Evolutionary conservation across 495 filamentous ascomycete species (phyloP), one percentile per base, ranked within the genome.

Genomic region (Penicillium turbatum): DNA sequence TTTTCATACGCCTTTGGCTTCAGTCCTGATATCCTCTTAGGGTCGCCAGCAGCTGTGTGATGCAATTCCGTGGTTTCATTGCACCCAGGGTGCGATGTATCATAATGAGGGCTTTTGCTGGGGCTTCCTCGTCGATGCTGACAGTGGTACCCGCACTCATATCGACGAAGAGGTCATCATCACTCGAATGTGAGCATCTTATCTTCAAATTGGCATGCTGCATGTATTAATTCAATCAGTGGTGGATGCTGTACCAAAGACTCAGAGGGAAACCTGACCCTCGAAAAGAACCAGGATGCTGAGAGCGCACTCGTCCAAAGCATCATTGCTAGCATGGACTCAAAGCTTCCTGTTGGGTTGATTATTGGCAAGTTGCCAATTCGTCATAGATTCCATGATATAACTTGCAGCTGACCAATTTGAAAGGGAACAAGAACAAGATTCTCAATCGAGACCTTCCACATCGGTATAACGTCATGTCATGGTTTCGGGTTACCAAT

Each of bases 391-490:
- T 38, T 6, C 30, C 39, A 5, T 29, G n/a, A 37, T 29, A 31
- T 16, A 31, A 12, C 12, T 27, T 29, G 6, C 6, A 35, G 16
- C 29, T 52, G 55, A 56, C 29, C 38, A 53, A 63, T 19, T 58
- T 63, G 41, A 21, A 55, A 81, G 87, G 84, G 0, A 60, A 77
- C 30, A 62, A 68, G 5, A 83, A 87, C 54, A 66, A 59, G 0
- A 60, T 76, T 2, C 74, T 80, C n/a, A 74, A 76, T 0, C 74
- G 77, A 7, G 68, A 74, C 16, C 66, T 87, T 4, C 82, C 83
- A 0, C 76, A 89, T 61, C 72, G 77, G 0, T 95, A 86, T 57
- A 83, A 81, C 44, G 83, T 93, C 1, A 76, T 92, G 40, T 88
- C 69, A n/a, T 86, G 75, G 61, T 95, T 92, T 62, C 81, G 84